A percentile compares a stretch with the other conserved stretches of the same genome.
Evolutionary conservation across 2,329 filamentous ascomycete species (phyloP).

Genomic region (Bipolaris oryzae): DNA sequence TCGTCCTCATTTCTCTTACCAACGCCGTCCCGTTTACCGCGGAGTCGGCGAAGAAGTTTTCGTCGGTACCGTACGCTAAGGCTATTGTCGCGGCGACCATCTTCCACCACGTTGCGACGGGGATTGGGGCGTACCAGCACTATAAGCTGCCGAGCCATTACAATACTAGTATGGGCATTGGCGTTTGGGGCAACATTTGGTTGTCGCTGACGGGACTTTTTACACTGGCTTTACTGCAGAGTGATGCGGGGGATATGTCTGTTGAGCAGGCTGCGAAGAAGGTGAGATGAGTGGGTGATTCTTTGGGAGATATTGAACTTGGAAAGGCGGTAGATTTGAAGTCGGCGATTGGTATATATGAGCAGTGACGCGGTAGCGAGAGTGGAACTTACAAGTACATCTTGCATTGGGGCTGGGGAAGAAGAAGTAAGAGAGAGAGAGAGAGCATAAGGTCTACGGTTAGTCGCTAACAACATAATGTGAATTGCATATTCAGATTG

Average conservation of each 20-base stretch:
- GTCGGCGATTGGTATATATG: no score
- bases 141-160: slow-evolving; percentile 34
- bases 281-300: slow-evolving; percentile 1
- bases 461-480: no score
- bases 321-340: background rate
- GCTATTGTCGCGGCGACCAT: slow-evolving; percentile 31
- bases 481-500: no score
- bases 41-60: slow-evolving; percentile 2
- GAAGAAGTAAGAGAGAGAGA: no score
- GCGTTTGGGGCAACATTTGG: slow-evolving; percentile 36
- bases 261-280: slow-evolving; percentile 23
- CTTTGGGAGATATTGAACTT: no score
- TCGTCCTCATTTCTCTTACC: slow-evolving; percentile 31
- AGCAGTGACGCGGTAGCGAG: no score
- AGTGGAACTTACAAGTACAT: no score
- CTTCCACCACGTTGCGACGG: slow-evolving; percentile 32
- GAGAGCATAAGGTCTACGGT: no score
- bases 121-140: slow-evolving; percentile 32
- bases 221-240: slow-evolving; percentile 19
- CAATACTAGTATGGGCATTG: slow-evolving; percentile 33
- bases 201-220: slow-evolving; percentile 26
- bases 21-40: slow-evolving; percentile 27
- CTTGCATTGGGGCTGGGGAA: no score
- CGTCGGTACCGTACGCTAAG: slow-evolving; percentile 24
- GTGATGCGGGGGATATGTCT: slow-evolving; percentile 11